Percentiles rank a stretch among this genome's conserved stretches.
Conservation (phyloP, 2,329 filamentous ascomycete species). For the Madurella mycetomatis region DNA sequence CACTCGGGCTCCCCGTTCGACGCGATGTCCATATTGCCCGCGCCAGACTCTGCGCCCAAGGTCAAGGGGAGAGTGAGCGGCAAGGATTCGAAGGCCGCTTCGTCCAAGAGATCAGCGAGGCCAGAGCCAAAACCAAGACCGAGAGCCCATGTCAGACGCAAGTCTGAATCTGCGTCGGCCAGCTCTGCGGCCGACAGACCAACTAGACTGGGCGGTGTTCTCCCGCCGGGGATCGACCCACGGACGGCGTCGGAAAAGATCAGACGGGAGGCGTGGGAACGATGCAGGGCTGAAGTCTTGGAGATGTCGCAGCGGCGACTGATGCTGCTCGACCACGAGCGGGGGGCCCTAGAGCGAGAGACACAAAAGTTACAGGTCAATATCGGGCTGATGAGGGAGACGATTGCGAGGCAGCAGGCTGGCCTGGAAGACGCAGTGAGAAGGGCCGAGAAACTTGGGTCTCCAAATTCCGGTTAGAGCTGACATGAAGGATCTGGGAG, state of each 20-base stretch:
- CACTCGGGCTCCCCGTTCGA: neutral
- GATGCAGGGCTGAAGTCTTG: constrained; percentile 18
- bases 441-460: neutral
- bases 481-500: too few relatives aligned
- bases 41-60: neutral
- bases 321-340: constrained; percentile 21
- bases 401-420: neutral
- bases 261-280: constrained; percentile 21
- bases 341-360: constrained; percentile 22
- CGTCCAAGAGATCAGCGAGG: neutral
- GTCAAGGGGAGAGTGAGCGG: neutral
- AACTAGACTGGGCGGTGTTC: constrained; percentile 9
- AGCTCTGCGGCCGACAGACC: neutral
- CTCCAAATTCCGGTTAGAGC: too few relatives aligned
- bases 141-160: neutral
- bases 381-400: constrained; percentile 19
- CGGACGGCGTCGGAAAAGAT: constrained; percentile 21
- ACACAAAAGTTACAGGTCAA: constrained; percentile 20
- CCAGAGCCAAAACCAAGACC: neutral
- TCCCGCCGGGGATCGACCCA: constrained; percentile 16
- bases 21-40: neutral
- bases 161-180: neutral
- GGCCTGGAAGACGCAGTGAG: neutral
- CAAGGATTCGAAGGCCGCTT: neutral
- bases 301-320: constrained; percentile 23